Conservation (phyloP, 1,284 basidiomycete genomes). For the Meira nashicola region DNA sequence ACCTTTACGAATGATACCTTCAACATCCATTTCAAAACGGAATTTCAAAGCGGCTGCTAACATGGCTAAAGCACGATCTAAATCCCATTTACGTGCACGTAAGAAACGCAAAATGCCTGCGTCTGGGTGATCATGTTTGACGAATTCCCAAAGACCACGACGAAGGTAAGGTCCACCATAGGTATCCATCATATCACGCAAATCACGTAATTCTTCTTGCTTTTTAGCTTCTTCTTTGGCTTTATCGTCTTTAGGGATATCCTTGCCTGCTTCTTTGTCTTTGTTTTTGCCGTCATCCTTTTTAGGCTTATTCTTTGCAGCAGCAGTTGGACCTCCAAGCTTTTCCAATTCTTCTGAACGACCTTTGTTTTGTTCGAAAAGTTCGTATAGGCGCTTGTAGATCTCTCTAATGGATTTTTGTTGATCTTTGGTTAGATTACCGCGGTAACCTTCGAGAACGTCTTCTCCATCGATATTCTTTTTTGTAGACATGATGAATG, state of each 20-base stretch:
- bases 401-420: slow-evolving; percentile 39
- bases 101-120: slow-evolving; percentile 50
- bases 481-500: slow-evolving; percentile 27
- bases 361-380: slow-evolving; percentile 43
- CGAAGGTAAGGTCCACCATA: slow-evolving; percentile 49
- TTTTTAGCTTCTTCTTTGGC: slow-evolving; percentile 49
- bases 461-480: slow-evolving; percentile 43
- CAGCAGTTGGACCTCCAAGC: slow-evolving; percentile 29
- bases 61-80: slow-evolving; percentile 52
- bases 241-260: slow-evolving; percentile 47
- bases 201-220: slow-evolving; percentile 28
- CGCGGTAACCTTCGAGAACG: slow-evolving; percentile 18
- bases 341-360: slow-evolving; percentile 37
- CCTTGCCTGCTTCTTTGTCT: slow-evolving; percentile 35
- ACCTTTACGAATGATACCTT: slow-evolving; percentile 47
- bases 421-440: slow-evolving; percentile 43
- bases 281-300: slow-evolving; percentile 17
- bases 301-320: slow-evolving; percentile 14
- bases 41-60: slow-evolving; percentile 50
- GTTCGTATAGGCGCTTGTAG: slow-evolving; percentile 38
- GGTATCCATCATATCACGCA: slow-evolving; percentile 27
- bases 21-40: slow-evolving; percentile 51
- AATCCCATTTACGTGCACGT: slow-evolving; percentile 52
- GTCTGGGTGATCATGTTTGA: slow-evolving; percentile 45
- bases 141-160: slow-evolving; percentile 41